Evolutionary conservation across 139 green algal genomes (phyloP), one percentile per base, ranked within the genome.

Genomic region (Chlamydomonas applanata): DNA sequence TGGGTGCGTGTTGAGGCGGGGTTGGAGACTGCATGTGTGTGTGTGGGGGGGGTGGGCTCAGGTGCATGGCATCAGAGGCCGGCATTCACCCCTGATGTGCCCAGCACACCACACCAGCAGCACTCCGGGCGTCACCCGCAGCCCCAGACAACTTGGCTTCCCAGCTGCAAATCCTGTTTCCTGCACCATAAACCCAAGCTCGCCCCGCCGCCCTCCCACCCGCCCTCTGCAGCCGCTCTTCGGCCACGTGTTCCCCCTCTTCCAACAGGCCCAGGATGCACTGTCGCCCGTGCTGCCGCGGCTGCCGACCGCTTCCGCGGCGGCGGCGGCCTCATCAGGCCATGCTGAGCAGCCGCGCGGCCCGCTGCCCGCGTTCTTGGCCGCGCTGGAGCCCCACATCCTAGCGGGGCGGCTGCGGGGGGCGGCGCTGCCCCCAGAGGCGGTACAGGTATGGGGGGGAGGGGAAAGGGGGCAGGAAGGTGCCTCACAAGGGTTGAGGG

Each of bases 371-470:
- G 71, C 61, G 19, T 81, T 94, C 19, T 68, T 94, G 27, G 77
- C 83, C 40, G 69, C 68, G 17, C 76, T 92, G 59, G 80, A 89
- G 79, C 74, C 74, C 14, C 75, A 76, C 68, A 87, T 96, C 1
- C 76, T 93, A 63, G 67, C 71, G 2, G 87, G 82, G 65, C 52
- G 79, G 33, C 71, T 97, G 53, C 73, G 69, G 4, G 40, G 40
- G 7, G 40, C 40, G 40, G 71, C 74, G 24, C 83, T 92, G 25
- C 79, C 83, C 0, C 88, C 91, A 27, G 89, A 94, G 72, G 80
- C 92, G 53, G 88, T 95, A 81, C 90, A 91, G 86, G 84, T 83
- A 61, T 0, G 52, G 4, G 11, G 7, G 40, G 40, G 40, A 11
- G n/a, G n/a, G n/a, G n/a, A n/a, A n/a, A n/a, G n/a, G n/a, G n/a